These are phyloP conservation scores for Candida mesenterica DNA, from an alignment of 1,139 yeast species.

Conservation along the genomic window DNA sequence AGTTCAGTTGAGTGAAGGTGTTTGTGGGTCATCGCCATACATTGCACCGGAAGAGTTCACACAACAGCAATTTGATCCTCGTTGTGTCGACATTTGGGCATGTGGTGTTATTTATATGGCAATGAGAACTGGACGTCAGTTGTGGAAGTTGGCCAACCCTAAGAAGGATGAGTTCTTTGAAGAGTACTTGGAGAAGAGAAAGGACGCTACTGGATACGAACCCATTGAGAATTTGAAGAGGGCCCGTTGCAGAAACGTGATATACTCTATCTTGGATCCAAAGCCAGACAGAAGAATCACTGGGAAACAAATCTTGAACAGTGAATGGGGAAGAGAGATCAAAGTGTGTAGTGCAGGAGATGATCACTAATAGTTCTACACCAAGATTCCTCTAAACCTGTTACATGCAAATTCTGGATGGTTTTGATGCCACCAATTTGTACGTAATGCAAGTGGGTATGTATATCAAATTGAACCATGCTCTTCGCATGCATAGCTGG, in stretches of 20 bases:
- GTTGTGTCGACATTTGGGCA: conserved; percentile 95
- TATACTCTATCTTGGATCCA: conserved; percentile 90
- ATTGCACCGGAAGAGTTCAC: conserved; percentile 95
- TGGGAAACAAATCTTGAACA: conserved; percentile 81
- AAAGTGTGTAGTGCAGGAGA: conserved; percentile 70
- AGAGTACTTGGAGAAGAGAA: conserved; percentile 71
- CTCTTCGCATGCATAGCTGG: too few relatives aligned
- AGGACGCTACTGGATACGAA: conserved; percentile 80
- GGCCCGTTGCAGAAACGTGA: conserved; percentile 86
- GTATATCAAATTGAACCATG: too few relatives aligned
- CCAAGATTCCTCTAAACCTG: too few relatives aligned
- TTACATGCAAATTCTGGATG: too few relatives aligned
- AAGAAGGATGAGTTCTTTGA: conserved; percentile 77
- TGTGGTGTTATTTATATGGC: conserved; percentile 98
- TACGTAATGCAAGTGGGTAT: too few relatives aligned
- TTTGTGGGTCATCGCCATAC: conserved; percentile 88
- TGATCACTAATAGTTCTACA: too few relatives aligned
- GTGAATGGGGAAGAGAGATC: conserved; percentile 96
- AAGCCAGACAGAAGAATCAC: conserved; percentile 83
- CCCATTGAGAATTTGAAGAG: conserved; percentile 84
- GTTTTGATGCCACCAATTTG: too few relatives aligned
- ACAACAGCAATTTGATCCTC: conserved; percentile 75
- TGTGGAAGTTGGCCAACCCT: conserved; percentile 82
- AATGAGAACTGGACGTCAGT: conserved; percentile 92
- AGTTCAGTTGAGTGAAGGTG: conserved; percentile 77